Evolutionary conservation across 2,329 filamentous ascomycete genomes (phyloP).

Genomic region (Drechslerella stenobrocha): DNA sequence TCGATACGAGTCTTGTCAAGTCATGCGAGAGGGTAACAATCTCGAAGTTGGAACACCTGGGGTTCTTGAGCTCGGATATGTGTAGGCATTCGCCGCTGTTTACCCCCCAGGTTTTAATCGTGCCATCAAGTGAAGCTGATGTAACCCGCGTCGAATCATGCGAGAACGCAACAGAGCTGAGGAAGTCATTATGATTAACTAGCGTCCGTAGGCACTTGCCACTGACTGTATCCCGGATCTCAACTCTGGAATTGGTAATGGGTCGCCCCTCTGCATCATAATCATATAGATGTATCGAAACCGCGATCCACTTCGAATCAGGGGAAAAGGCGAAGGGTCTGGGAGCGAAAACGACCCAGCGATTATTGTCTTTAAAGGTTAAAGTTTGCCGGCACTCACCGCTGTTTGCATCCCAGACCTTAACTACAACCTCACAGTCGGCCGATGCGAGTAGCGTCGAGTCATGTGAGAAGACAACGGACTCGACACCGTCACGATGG

Average conservation of each 20-base stretch:
- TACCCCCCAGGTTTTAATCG: background rate
- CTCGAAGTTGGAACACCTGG: background rate
- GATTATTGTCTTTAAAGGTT: too few relatives aligned
- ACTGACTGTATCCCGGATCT: background rate
- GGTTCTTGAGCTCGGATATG: background rate
- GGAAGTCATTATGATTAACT: background rate
- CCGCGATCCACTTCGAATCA: too few relatives aligned
- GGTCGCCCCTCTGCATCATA: too few relatives aligned
- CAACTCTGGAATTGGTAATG: too few relatives aligned
- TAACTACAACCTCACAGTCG: background rate
- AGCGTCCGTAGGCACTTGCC: background rate
- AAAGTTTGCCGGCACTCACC: conserved; percentile 1
- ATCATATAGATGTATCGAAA: conserved; percentile 2
- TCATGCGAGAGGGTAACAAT: background rate
- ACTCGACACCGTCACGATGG: background rate
- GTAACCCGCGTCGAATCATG: background rate
- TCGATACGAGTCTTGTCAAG: background rate
- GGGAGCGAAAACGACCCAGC: too few relatives aligned
- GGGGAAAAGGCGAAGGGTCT: too few relatives aligned
- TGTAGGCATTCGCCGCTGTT: conserved; percentile 2
- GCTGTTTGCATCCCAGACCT: conserved; percentile 5
- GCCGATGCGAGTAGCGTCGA: background rate
- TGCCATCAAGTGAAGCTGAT: background rate
- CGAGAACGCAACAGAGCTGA: background rate
- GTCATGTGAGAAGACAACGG: conserved; percentile 3